Conservation (phyloP, 2,329 filamentous ascomycete species). For the Huntiella savannae region DNA sequence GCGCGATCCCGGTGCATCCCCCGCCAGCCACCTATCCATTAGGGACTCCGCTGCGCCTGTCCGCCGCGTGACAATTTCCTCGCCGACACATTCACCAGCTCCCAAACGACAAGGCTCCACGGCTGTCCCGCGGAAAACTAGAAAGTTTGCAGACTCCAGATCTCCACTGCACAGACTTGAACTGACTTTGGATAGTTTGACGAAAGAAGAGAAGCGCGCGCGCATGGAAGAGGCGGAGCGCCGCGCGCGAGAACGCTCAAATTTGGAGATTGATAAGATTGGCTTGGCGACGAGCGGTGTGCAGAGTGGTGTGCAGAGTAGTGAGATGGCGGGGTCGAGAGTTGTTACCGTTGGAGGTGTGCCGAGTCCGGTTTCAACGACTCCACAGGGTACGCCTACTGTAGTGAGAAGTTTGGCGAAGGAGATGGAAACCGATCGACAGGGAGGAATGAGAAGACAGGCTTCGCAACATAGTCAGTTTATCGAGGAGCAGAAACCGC, state of each 20-base stretch:
- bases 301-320: too few relatives aligned
- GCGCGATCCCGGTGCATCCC: neutral
- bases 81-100: conserved; percentile 5
- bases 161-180: conserved; percentile 90
- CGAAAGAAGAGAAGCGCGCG: conserved; percentile 85
- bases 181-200: conserved; percentile 75
- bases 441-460: neutral
- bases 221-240: conserved; percentile 67
- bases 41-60: conserved; percentile 4
- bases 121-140: conserved; percentile 8
- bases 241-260: conserved; percentile 43
- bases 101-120: conserved; percentile 3
- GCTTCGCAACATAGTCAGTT: neutral
- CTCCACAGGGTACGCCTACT: conserved; percentile 4
- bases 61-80: conserved; percentile 6
- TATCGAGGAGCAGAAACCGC: neutral
- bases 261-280: conserved; percentile 18
- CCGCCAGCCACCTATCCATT: neutral
- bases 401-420: too few relatives aligned
- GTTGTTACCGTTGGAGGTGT: conserved; percentile 5
- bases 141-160: conserved; percentile 52
- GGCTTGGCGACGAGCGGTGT: too few relatives aligned
- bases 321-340: neutral
- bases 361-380: conserved; percentile 3
- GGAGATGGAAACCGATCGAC: too few relatives aligned